Base-by-base conservation (phyloP, 345 rosid genomes). In the Heritiera fomes region DNA sequence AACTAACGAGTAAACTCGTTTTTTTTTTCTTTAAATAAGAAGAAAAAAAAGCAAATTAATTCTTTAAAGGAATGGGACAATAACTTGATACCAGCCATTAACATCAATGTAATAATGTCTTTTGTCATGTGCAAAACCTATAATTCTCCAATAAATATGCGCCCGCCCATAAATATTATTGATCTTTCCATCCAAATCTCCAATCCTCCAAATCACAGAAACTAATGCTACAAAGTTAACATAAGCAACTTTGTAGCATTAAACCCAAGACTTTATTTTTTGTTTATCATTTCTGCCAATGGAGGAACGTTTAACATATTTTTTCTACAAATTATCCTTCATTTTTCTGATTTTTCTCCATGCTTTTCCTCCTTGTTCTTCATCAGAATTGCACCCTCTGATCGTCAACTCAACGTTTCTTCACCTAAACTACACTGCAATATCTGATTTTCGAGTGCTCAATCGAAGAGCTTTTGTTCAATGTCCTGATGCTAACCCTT, bases 371-470 rank as follows among this genome's bases (percentile, higher is more conserved):
- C 9, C 9, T 11, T 58, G 55, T 4, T 76, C 75, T 30, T 76
- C 84, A 0, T 77, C 63, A 34, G n/a, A 6, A 1, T 43, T 89
- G 80, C 90, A 83, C 47, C 91, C 91, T 0, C 23, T 53, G 43
- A 82, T 78, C 3, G 73, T 41, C 3, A 23, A 60, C 32, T 89
- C 95, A 0, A 34, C 68, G 3, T 6, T 40, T 0, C 38, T 76
- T 7, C 95, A 91, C 64, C 75, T 50, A 0, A 82, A 85, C 49
- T 34, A 85, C 75, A 91, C 96, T 0, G 90, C 79, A 2, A 73
- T 91, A 41, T 87, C 92, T 1, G 85, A 83, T 11, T 91, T 88
- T 30, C 81, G 92, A 12, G 79, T 91, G 2, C 0, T 91, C 1
- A 91, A 90, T 28, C 77, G 96, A 69, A 88, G 88, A 72, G 18